Base-by-base conservation (phyloP, 352 stramenopile genomes). In the Phytophthora crassamura region DNA sequence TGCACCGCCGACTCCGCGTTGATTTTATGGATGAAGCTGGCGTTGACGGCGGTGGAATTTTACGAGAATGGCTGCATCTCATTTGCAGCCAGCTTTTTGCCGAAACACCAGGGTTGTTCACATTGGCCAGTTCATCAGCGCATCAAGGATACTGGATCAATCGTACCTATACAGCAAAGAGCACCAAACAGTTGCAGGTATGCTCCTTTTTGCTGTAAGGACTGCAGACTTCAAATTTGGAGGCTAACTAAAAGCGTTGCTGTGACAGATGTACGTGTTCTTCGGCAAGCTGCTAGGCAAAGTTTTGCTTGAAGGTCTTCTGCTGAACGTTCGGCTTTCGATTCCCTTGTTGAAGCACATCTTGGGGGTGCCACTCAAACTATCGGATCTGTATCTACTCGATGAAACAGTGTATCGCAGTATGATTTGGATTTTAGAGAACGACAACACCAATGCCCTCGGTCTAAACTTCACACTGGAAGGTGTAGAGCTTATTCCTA, bases 1-100 rank as follows among this genome's bases (percentile, higher is more conserved):
- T 95, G 3, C 84, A 83, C 40, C 82, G 82, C 8, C 86, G 87
- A n/a, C 64, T 97, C 42, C 78, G 86, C 2, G 84, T 97, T 30
- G 79, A 97, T 46, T 97, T 98, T 64, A 78, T 90, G 52, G 82
- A 91, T 32, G 86, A 95, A 60, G 75, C 69, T n/a, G 84, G 86
- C 15, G 60, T 93, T 4, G 88, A 95, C 32, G 86, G 82, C 18
- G 88, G 86, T 28, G 88, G 85, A 3, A 88, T 95, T 52, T 67
- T 91, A 42, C 81, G 88, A 8, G 88, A 95, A 50, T 95, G 88
- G 88, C 62, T 91, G 39, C 72, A 89, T 49, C 60, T 98, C 32
- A 59, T 97, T 36, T 90, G 76, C 58, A 76, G 67, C 5, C 71
- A 91, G 28, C 30, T 95, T 32, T 90, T 93, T 56, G 48, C 72